Base-by-base conservation (phyloP, 2,329 filamentous ascomycete species). In the Cercospora beticola region DNA sequence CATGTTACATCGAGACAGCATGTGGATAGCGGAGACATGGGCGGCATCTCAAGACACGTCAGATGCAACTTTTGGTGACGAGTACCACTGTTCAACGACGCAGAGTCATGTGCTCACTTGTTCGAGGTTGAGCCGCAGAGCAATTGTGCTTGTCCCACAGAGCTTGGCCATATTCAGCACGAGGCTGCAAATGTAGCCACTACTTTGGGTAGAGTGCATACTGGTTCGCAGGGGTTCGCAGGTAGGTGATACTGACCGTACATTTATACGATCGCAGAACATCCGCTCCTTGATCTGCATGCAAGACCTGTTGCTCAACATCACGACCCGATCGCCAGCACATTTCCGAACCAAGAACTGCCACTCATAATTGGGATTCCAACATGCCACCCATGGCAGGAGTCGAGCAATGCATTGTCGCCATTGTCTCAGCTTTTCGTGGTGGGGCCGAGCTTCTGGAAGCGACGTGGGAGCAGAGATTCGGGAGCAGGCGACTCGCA, bases 401-500 rank as follows among this genome's bases (percentile, higher is more conserved):
- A 18, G 64, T 76, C 36, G 74, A 82, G 76, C 78, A 76, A 26
- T 81, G 80, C 61, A 79, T 83, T n/a, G 74, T 79, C n/a, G 79
- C 81, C 8, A 78, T 83, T 10, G 75, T 81, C 8, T 80, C 78
- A 10, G 80, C 81, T 7, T 83, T 83, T 70, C 79, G 81, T 69
- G 78, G 75, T n/a, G 80, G 77, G 16, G 78, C 80, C 31, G 80
- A 82, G 30, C 72, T 82, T 60, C 71, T 79, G 31, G 75, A 78
- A 54, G 73, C 75, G 21, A 74, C 81, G 68, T 78, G 78, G 69
- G 76, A 78, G 67, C 77, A 77, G 65, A 67, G 52, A 23, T 58
- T 43, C 46, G 71, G 69, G 54, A 72, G 62, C 26, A 62, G 63
- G 36, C 66, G 71, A 28, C 68, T 71, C 59, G 64, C 58, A 23